These are phyloP conservation scores for Zygotorulaspora danielsina DNA, from an alignment of 805 yeast genomes.

Conservation along the genomic window DNA sequence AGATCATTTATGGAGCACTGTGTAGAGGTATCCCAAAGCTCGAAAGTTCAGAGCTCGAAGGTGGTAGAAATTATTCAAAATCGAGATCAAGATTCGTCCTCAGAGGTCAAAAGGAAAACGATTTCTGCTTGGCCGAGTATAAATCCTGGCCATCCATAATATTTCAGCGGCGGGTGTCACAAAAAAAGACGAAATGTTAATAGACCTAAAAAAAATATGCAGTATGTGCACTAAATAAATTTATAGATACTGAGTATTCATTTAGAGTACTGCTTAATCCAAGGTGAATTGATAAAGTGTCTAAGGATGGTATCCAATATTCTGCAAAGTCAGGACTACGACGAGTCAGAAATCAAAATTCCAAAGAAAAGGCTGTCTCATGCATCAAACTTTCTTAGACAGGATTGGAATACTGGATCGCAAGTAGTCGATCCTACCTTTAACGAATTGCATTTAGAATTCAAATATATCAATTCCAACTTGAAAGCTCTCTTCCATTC, in stretches of 20 bases:
- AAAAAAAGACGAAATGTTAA: constrained; percentile 4
- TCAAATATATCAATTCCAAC: constrained; percentile 7
- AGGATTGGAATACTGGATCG: constrained; percentile 4
- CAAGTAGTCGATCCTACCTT: constrained; percentile 14
- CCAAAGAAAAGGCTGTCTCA: constrained; percentile 5
- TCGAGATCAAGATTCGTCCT: constrained; percentile 3
- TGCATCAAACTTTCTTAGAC: constrained; percentile 4
- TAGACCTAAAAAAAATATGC: constrained; percentile 1
- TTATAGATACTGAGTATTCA: too few relatives aligned
- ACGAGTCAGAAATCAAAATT: constrained; percentile 1
- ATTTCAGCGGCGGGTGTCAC: constrained; percentile 9
- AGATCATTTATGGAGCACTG: constrained; percentile 15
- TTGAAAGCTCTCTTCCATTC: constrained; percentile 12
- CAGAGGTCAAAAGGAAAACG: constrained; percentile 23
- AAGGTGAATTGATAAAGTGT: too few relatives aligned
- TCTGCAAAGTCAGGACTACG: background rate
- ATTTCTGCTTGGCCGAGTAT: constrained; percentile 64
- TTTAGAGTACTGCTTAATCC: too few relatives aligned
- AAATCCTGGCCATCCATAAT: constrained; percentile 57
- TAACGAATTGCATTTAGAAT: constrained; percentile 10
- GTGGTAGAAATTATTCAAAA: constrained; percentile 14
- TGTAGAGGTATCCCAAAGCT: constrained; percentile 4
- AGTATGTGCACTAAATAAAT: background rate
- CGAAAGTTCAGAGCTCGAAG: constrained; percentile 11
- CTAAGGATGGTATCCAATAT: background rate